Base-by-base conservation (phyloP, 345 rosid genomes). In the Limnanthes douglasii region DNA sequence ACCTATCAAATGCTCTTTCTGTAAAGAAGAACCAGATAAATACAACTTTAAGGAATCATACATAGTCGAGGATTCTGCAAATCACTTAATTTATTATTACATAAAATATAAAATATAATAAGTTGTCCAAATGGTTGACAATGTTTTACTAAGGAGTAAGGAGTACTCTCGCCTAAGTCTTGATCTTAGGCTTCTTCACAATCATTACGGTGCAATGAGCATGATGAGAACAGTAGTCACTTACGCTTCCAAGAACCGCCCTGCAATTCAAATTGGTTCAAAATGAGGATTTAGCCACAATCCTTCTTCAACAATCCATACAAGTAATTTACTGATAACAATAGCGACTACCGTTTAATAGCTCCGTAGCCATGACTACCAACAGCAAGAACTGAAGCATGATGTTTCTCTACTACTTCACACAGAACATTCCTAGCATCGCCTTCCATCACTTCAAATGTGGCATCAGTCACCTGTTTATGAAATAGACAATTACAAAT, bases 351-450 rank as follows among this genome's bases (percentile, higher is more conserved):
- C 98, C 96, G 80, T 62, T 85, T 92, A 36, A 92, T 69, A 41
- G 94, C 82, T 60, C 99, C 99, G 58, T 92, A 73, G 11, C 99
- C 99, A 58, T 85, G 99, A 50, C 78, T 92, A 28, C 99, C 99
- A 10, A 85, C 88, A 29, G 72, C 94, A 32, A 92, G 67, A n/a
- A 85, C 30, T 3, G 94, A 66, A 48, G 96, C 96, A 21, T 69
- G 80, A 59, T 85, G 80, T 41, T 43, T 80, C 3, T 92, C 96
- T 11, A 78, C 99, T 38, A 74, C 76, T 18, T 85, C 99, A 18
- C 96, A 90, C 0, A 90, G 72, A 13, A 90, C 73, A 51, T 80
- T 78, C 56, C 99, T 68, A 3, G 83, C 80, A 75, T 92, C 99
- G 4, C 99, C 99, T 53, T 92, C 99, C 5, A 47, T 59, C 35